A percentile compares a stretch with the other conserved stretches of the same genome.
Conservation (phyloP, 495 filamentous ascomycete genomes). For the Lasiosphaeriaceae sp. region DNA sequence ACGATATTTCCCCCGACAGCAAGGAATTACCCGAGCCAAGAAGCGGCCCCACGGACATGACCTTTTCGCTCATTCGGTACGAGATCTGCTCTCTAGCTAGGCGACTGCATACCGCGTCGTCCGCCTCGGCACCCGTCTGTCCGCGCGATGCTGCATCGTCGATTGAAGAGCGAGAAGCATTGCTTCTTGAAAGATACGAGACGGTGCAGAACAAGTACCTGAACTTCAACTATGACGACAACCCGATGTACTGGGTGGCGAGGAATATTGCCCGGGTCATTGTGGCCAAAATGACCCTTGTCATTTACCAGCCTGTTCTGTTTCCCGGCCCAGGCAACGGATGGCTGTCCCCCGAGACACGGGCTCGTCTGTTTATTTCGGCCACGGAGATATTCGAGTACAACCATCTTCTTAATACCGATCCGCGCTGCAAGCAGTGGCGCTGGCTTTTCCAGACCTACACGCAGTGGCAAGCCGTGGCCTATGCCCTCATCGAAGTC, state of each 20-base stretch:
- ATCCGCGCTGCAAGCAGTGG: constrained; percentile 61
- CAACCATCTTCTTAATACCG: constrained; percentile 56
- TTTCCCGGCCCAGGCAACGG: constrained; percentile 39
- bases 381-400: constrained; percentile 77
- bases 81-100: constrained; percentile 52
- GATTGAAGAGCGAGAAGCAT: constrained; percentile 56
- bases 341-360: constrained; percentile 52
- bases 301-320: constrained; percentile 50
- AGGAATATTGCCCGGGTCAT: constrained; percentile 66
- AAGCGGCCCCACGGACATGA: constrained; percentile 69
- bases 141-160: constrained; percentile 27
- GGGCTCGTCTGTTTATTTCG: constrained; percentile 69
- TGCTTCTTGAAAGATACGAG: constrained; percentile 60
- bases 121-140: constrained; percentile 26
- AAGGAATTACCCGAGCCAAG: constrained; percentile 55
- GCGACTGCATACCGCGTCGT: constrained; percentile 36
- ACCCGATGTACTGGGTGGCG: constrained; percentile 67
- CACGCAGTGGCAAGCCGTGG: constrained; percentile 78
- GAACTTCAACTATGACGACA: constrained; percentile 51
- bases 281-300: constrained; percentile 55
- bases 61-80: constrained; percentile 68
- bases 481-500: constrained; percentile 72
- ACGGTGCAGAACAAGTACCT: constrained; percentile 67
- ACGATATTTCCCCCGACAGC: constrained; percentile 65
- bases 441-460: constrained; percentile 80